Base-by-base conservation (phyloP, 345 rosid genomes). In the Lumnitzera littorea region DNA sequence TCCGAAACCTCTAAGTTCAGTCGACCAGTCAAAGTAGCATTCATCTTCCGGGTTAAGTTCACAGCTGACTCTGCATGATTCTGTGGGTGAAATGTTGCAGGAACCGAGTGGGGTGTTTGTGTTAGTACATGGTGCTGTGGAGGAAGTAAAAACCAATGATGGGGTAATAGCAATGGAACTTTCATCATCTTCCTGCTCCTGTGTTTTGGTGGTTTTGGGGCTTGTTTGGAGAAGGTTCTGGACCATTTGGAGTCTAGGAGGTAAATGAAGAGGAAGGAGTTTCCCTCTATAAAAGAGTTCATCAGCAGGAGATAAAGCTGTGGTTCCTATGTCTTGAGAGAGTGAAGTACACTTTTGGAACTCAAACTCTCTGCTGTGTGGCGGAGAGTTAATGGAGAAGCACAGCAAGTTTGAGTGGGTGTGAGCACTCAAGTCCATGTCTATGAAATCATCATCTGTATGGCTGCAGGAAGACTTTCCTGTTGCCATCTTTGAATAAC, bases 281-380 rank as follows among this genome's bases (percentile, higher is more conserved):
- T 85, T 88, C 11, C 99, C 99, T 14, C 78, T 85, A 82, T 80
- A 88, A 83, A 95, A 95, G 41, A 95, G 99, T 61, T 95, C 95
- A 50, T 95, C 99, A 24, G 99, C 98, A 0, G 96, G 92, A 24
- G 78, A 20, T 31, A 27, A 58, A 15, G 72, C 23, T 4, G 43
- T 31, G 16, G 55, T 14, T 53, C 29, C 24, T 53, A 49, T 65
- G 78, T 51, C 64, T 76, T 10, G 76, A 53, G 84, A 66, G 63
- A 75, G 54, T 59, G 80, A 77, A 55, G 66, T 12, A 8, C 77
- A 73, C 91, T 84, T 82, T 68, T 87, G 89, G 51, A 95, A 95
- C 80, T 95, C 98, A 63, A 95, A 95, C 59, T 88, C 97, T 73
- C 79, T 64, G 66, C 46, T 73, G n/a, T 75, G 88, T 12, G 87